Evolutionary conservation across 495 filamentous ascomycete genomes (phyloP).

Genomic region (Gamarada debralockiae): DNA sequence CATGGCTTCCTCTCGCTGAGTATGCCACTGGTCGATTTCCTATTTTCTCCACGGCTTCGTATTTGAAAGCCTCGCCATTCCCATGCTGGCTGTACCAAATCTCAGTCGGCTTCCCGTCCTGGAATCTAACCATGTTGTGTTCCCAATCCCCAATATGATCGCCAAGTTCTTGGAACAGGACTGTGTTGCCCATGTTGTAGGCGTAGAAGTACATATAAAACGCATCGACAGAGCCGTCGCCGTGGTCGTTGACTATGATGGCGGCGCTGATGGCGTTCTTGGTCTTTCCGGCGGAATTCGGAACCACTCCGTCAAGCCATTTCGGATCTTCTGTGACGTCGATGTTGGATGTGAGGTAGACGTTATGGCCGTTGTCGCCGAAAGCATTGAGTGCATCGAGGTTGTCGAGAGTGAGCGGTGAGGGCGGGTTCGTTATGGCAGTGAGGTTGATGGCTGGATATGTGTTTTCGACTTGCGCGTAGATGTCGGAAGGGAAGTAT

Average conservation of each 20-base stretch:
- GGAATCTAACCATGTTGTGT: constrained; percentile 90
- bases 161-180: constrained; percentile 84
- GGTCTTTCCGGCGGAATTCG: constrained; percentile 23
- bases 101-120: constrained; percentile 71
- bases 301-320: constrained; percentile 25
- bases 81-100: constrained; percentile 89
- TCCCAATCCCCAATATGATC: constrained; percentile 99
- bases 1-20: constrained; percentile 85
- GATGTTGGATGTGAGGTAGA: constrained; percentile 27
- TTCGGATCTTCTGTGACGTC: constrained; percentile 23
- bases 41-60: constrained; percentile 76
- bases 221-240: constrained; percentile 68
- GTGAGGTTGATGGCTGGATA: constrained; percentile 69
- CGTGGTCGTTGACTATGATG: constrained; percentile 26
- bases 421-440: constrained; percentile 48
- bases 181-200: constrained; percentile 91
- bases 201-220: constrained; percentile 99
- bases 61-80: constrained; percentile 81
- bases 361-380: constrained; percentile 38
- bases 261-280: constrained; percentile 20
- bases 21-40: constrained; percentile 71
- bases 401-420: constrained; percentile 57
- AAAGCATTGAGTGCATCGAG: constrained; percentile 54
- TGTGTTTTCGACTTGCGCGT: constrained; percentile 78
- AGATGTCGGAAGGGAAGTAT: constrained; percentile 91